These are phyloP conservation scores for Penicillium digitatum DNA, from an alignment of 2,329 filamentous ascomycete genomes.

Conservation along the genomic window DNA sequence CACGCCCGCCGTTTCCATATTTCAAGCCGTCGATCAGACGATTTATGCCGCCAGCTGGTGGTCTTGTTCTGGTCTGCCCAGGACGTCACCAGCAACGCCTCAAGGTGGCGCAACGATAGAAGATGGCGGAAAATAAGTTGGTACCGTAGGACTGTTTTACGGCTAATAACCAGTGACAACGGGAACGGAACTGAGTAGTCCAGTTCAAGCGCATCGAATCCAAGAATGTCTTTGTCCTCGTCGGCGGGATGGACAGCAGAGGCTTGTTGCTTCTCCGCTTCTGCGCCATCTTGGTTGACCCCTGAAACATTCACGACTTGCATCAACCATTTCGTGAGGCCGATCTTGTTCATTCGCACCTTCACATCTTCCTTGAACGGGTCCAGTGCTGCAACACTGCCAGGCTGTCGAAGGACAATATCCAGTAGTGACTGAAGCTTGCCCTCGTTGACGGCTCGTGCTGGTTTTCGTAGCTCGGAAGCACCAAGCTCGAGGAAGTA, in stretches of 20 bases:
- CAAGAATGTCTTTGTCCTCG: constrained; percentile 78
- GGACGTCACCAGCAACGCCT: constrained; percentile 76
- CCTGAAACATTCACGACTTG: constrained; percentile 95
- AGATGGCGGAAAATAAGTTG: constrained; percentile 94
- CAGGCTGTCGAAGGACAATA: constrained; percentile 90
- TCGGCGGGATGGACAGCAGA: constrained; percentile 58
- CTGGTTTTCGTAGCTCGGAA: constrained; percentile 85
- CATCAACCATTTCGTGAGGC: constrained; percentile 89
- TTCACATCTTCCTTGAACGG: constrained; percentile 98
- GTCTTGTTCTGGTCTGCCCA: constrained; percentile 88
- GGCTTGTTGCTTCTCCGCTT: constrained; percentile 68
- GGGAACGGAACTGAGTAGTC: constrained; percentile 95
- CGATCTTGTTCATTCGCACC: constrained; percentile 93
- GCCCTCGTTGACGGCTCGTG: constrained; percentile 80
- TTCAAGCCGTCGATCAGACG: constrained; percentile 69
- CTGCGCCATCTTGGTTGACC: constrained; percentile 74
- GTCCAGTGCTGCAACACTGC: constrained; percentile 87
- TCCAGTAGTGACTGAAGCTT: constrained; percentile 96
- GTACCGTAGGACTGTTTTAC: constrained; percentile 95
- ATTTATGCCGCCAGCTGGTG: constrained; percentile 76
- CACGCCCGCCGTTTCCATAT: constrained; percentile 90
- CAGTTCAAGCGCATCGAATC: constrained; percentile 88
- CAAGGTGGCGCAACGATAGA: constrained; percentile 81
- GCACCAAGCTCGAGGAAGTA: constrained; percentile 92
- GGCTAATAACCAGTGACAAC: constrained; percentile 87